Evolutionary conservation across 306 rosid species (phyloP).

Genomic region (Abrus pulchellus): DNA sequence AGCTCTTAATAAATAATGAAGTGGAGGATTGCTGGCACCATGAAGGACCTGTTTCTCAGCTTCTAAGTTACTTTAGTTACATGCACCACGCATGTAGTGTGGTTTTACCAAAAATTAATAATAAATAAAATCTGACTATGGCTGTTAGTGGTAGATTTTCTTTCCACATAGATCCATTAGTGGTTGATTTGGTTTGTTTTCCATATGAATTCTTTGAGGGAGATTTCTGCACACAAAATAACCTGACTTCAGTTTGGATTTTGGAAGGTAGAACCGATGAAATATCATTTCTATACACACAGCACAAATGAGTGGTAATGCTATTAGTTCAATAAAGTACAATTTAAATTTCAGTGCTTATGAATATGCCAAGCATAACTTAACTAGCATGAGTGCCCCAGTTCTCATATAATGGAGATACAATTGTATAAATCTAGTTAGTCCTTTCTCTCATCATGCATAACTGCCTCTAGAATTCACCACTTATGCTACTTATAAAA

Average conservation of each 20-base stretch:
- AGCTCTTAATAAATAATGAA: background rate
- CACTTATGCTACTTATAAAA: slow-evolving; percentile 44
- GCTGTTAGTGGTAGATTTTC: background rate
- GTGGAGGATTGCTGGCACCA: slow-evolving; percentile 32
- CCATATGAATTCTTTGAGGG: background rate
- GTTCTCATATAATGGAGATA: slow-evolving; percentile 3
- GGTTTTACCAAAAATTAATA: slow-evolving; percentile 10
- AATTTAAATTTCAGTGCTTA: slow-evolving; percentile 4
- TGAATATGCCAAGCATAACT: slow-evolving; percentile 8
- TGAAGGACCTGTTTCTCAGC: background rate
- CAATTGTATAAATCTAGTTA: background rate
- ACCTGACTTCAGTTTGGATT: background rate
- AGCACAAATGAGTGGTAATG: slow-evolving; percentile 1
- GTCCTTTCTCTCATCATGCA: slow-evolving; percentile 31
- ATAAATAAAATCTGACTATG: background rate
- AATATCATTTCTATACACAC: background rate
- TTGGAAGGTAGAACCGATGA: slow-evolving; percentile 1
- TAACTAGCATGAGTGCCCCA: slow-evolving; percentile 18
- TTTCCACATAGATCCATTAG: background rate
- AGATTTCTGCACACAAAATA: background rate
- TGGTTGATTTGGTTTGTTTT: background rate
- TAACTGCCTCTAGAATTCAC: slow-evolving; percentile 24
- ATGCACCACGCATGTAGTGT: slow-evolving; percentile 1
- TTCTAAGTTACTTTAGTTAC: slow-evolving; percentile 32
- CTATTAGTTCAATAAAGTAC: background rate